Percentiles rank a stretch among this genome's conserved stretches.
These are phyloP conservation scores for Hyaloscypha variabilis DNA, from an alignment of 495 filamentous ascomycete genomes.

Conservation along the genomic window DNA sequence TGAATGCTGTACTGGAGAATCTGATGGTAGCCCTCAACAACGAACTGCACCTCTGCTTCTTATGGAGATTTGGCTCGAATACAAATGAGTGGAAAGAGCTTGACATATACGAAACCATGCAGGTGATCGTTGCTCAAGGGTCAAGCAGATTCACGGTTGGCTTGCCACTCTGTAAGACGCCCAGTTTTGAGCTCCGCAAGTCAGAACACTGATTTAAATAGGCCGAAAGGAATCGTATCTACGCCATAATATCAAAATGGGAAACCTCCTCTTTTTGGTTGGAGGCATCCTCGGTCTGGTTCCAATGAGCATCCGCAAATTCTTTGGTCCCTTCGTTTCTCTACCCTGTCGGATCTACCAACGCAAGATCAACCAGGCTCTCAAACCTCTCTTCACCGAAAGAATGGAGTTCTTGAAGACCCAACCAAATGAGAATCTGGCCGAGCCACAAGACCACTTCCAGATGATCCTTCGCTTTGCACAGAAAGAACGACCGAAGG, in stretches of 20 bases:
- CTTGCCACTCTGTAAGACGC: constrained; percentile 36
- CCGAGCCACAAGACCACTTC: constrained; percentile 37
- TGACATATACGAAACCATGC: constrained; percentile 34
- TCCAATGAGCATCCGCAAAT: too few species aligned
- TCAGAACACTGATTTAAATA: constrained; percentile 35
- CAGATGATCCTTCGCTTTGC: constrained; percentile 43
- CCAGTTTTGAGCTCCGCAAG: background rate
- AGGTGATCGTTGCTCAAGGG: constrained; percentile 37
- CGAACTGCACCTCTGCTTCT: constrained; percentile 8
- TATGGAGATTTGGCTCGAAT: background rate
- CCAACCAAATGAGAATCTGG: background rate
- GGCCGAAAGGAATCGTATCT: constrained; percentile 30
- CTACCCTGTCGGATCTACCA: too few species aligned
- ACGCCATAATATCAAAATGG: too few species aligned
- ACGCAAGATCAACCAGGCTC: background rate
- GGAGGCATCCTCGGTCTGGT: too few species aligned
- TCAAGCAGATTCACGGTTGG: constrained; percentile 45
- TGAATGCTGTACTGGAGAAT: constrained; percentile 9
- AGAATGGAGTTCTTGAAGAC: background rate
- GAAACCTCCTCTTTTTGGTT: too few species aligned
- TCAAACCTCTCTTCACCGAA: background rate
- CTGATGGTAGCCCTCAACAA: background rate
- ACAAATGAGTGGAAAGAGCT: constrained; percentile 6
- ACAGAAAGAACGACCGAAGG: constrained; percentile 33
- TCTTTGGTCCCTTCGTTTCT: too few species aligned